Evolutionary conservation across 208 protist species (phyloP), one percentile per base, ranked within the genome.

Genomic region (Vickermania spadyakhi): DNA sequence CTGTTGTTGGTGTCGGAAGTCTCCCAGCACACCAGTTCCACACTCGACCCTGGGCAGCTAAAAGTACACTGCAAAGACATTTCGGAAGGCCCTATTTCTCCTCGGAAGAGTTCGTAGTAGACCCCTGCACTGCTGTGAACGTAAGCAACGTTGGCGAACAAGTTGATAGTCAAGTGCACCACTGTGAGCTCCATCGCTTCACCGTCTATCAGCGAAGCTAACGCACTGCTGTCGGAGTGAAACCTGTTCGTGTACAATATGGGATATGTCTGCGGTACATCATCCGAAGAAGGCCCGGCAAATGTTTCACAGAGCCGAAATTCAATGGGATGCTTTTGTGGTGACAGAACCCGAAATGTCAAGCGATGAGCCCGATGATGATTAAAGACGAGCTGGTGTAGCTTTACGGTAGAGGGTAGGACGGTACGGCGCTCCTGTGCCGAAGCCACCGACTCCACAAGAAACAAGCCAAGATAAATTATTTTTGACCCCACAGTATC

Each of bases 151-250:
- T 65, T 56, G n/a, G 60, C 25, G 1, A 89, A 25, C 1, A 85
- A 68, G 55, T 83, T 80, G 49, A 84, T 45, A n/a, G 7, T 7
- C 36, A 45, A n/a, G 18, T 45, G 36, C 36, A 45, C 36, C 7
- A 45, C 18, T n/a, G 36, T 45, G 7, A 18, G 18, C 36, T 45
- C 11, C 18, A 18, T 45, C 18, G 7, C 36, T 45, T n/a, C 11
- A n/a, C 11, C 11, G 18, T 45, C 36, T 45, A 45, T 45, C 36
- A 45, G 7, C 36, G 36, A n/a, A n/a, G n/a, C n/a, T n/a, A n/a
- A n/a, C n/a, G n/a, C n/a, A n/a, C n/a, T n/a, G n/a, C n/a, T n/a
- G n/a, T n/a, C n/a, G n/a, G n/a, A n/a, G n/a, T n/a, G n/a, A n/a
- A n/a, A n/a, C n/a, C n/a, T n/a, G n/a, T n/a, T n/a, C n/a, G n/a